Conservation (phyloP, 2,329 filamentous ascomycete genomes). For the Aspergillus eucalypticola region DNA sequence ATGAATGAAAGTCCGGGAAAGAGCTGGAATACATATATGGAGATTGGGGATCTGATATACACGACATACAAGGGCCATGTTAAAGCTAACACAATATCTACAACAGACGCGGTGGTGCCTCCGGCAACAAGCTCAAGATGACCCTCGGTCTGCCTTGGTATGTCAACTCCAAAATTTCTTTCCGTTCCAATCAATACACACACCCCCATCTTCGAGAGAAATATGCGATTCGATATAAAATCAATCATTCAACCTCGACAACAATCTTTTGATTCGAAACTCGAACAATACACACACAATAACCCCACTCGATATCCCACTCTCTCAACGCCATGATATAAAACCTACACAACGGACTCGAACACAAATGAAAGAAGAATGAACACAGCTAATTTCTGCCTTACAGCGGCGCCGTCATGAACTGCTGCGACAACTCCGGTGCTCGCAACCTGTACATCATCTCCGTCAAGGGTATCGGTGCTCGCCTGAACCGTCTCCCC, state of each 20-base stretch:
- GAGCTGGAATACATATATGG: too few relatives aligned
- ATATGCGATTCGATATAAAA: constrained; percentile 4
- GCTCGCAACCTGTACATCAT: constrained; percentile 99
- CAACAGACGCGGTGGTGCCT: constrained; percentile 67
- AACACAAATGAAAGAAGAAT: constrained; percentile 11
- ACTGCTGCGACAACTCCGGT: constrained; percentile 99
- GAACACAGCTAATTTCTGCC: constrained; percentile 21
- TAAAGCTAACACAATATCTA: constrained; percentile 24
- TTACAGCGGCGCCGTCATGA: constrained; percentile 94
- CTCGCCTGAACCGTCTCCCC: constrained; percentile 94
- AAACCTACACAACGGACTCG: constrained; percentile 3
- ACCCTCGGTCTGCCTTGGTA: constrained; percentile 99
- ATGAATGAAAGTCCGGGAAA: too few relatives aligned
- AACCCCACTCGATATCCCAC: neutral
- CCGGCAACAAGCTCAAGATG: constrained; percentile 99
- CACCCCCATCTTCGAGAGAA: constrained; percentile 18
- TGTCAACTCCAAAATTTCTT: constrained; percentile 49
- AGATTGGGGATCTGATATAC: too few relatives aligned
- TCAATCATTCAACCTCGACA: too few relatives aligned
- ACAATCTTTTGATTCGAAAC: neutral
- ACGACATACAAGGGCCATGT: too few relatives aligned
- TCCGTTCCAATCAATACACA: constrained; percentile 12
- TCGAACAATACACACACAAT: neutral
- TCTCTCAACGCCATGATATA: constrained; percentile 4
- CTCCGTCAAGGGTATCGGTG: constrained; percentile 97